These are phyloP conservation scores for Ciborinia camelliae DNA, from an alignment of 2,329 filamentous ascomycete species.

Conservation along the genomic window DNA sequence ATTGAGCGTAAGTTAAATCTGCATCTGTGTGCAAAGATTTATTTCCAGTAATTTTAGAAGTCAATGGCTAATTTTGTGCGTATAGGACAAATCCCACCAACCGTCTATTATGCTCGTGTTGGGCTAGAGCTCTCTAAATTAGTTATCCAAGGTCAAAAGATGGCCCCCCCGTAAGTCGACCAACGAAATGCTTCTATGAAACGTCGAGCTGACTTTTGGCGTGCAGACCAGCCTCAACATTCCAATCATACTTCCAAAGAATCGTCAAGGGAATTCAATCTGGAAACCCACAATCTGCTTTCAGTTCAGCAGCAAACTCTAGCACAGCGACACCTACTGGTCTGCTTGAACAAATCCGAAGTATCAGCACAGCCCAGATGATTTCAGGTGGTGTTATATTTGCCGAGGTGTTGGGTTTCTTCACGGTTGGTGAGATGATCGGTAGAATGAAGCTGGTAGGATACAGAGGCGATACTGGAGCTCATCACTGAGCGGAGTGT, in stretches of 20 bases:
- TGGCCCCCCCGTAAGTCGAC: conserved; percentile 84
- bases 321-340: conserved; percentile 49
- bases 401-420: conserved; percentile 92
- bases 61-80: conserved; percentile 30
- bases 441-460: conserved; percentile 93
- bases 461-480: conserved; percentile 69
- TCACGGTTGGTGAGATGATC: conserved; percentile 96
- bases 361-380: conserved; percentile 68
- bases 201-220: conserved; percentile 13
- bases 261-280: conserved; percentile 62
- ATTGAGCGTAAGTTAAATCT: conserved; percentile 71
- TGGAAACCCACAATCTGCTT: conserved; percentile 57
- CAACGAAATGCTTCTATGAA: neutral
- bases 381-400: conserved; percentile 70
- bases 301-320: conserved; percentile 46
- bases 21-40: neutral
- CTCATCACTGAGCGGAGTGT: conserved; percentile 49
- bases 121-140: conserved; percentile 83
- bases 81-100: conserved; percentile 76
- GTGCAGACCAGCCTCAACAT: conserved; percentile 67
- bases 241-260: conserved; percentile 83
- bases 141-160: conserved; percentile 82
- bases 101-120: conserved; percentile 90
- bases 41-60: conserved; percentile 17
- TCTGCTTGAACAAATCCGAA: conserved; percentile 61